Percentiles rank a stretch among this genome's conserved stretches.
Conservation (phyloP, 2,329 filamentous ascomycete species). For the Cladorrhinum sp. region DNA sequence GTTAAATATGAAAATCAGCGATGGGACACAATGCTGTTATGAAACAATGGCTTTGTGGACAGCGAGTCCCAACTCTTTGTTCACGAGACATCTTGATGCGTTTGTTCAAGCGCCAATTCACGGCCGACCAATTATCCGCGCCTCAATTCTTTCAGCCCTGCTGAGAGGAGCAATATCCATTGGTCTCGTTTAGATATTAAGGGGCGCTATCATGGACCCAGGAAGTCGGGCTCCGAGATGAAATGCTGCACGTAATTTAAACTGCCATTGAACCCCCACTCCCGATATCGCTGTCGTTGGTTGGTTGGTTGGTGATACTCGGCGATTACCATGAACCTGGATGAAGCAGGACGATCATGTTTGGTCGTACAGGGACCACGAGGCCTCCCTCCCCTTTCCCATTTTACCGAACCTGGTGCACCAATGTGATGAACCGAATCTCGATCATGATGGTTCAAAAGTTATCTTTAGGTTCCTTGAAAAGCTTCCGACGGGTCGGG, state of each 20-base stretch:
- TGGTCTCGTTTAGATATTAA: slow-evolving; percentile 6
- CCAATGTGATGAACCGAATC: neutral
- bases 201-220: slow-evolving; percentile 9
- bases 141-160: neutral
- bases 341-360: neutral
- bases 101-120: neutral
- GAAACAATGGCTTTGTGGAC: neutral
- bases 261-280: neutral
- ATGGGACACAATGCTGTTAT: neutral
- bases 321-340: neutral
- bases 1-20: neutral
- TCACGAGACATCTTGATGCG: neutral
- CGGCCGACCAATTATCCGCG: neutral
- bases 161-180: neutral
- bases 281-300: neutral
- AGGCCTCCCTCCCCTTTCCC: neutral
- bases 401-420: neutral
- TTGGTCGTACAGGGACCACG: neutral
- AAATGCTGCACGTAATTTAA: slow-evolving; percentile 10
- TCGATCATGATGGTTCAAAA: neutral
- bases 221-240: slow-evolving; percentile 1
- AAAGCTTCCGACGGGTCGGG: neutral
- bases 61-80: neutral
- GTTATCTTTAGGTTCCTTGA: neutral
- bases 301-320: neutral